These are phyloP conservation scores for Thelephora terrestris DNA, from an alignment of 1,284 basidiomycete genomes.

Conservation along the genomic window DNA sequence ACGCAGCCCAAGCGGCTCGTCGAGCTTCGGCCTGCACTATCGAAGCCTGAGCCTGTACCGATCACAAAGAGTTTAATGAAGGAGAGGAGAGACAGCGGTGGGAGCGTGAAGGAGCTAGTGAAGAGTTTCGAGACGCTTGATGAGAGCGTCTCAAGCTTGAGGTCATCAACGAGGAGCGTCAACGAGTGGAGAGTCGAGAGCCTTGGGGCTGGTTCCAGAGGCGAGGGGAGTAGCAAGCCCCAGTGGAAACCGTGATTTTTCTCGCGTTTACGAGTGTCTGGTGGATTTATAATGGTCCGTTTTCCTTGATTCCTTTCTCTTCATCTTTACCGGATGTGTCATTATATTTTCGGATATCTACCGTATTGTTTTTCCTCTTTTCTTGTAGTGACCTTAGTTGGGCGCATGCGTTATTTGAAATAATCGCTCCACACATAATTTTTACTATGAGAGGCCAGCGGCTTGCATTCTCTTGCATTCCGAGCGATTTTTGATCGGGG, in stretches of 20 bases:
- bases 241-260: slow-evolving; percentile 14
- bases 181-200: slow-evolving; percentile 13
- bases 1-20: slow-evolving; percentile 39
- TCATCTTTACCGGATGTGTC: no score
- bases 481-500: no score
- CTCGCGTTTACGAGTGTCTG: no score
- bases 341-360: no score
- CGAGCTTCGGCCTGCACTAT: slow-evolving; percentile 40
- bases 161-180: slow-evolving; percentile 16
- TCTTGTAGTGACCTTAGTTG: no score
- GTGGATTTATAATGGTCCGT: no score
- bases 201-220: slow-evolving; percentile 1
- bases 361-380: no score
- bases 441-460: no score
- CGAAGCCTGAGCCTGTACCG: slow-evolving; percentile 13
- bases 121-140: slow-evolving; percentile 48
- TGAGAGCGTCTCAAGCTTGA: slow-evolving; percentile 13
- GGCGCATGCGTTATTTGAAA: no score
- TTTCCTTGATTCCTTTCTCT: no score
- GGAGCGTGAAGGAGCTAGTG: slow-evolving; percentile 62
- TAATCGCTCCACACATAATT: no score
- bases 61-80: slow-evolving; percentile 18
- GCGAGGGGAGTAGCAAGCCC: slow-evolving; percentile 8
- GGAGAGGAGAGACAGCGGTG: slow-evolving; percentile 43
- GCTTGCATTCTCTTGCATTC: no score